phyloP scores from a whole-genome alignment of 2,329 filamentous ascomycete genomes.

The Achaetomium macrosporum region DNA sequence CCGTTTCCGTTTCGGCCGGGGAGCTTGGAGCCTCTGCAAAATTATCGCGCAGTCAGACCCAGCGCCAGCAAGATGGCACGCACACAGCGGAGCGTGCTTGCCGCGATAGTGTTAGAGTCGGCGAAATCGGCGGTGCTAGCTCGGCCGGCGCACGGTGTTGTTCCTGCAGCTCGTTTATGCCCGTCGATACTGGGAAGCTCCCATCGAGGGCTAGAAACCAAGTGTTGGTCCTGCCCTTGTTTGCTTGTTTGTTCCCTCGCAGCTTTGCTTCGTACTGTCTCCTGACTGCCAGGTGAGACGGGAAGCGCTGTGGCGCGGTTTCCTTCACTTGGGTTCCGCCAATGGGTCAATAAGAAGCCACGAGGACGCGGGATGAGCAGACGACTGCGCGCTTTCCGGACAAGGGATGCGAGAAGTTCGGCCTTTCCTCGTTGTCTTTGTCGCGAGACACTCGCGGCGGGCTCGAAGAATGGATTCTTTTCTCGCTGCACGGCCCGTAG shows the following conservation, averaged over 20 bases:
- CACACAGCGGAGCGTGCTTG: constrained; percentile 9
- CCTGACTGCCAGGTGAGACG: too few species aligned
- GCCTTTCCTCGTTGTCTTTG: too few species aligned
- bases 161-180: constrained; percentile 5
- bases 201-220: too few species aligned
- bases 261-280: too few species aligned
- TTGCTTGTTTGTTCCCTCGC: neutral
- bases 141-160: constrained; percentile 4
- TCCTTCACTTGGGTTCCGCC: neutral
- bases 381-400: neutral
- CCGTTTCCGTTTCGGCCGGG: constrained; percentile 6
- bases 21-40: constrained; percentile 3
- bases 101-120: constrained; percentile 6
- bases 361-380: neutral
- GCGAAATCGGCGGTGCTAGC: constrained; percentile 14
- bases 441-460: too few species aligned
- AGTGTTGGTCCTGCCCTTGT: neutral
- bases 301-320: neutral
- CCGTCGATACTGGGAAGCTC: neutral
- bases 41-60: constrained; percentile 13
- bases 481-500: neutral
- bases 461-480: too few species aligned
- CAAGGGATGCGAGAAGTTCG: neutral
- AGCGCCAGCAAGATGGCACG: neutral
- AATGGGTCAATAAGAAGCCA: neutral